Base-by-base conservation (phyloP, 768 basidiomycete species). In the Kwoniella mangroviensis region DNA sequence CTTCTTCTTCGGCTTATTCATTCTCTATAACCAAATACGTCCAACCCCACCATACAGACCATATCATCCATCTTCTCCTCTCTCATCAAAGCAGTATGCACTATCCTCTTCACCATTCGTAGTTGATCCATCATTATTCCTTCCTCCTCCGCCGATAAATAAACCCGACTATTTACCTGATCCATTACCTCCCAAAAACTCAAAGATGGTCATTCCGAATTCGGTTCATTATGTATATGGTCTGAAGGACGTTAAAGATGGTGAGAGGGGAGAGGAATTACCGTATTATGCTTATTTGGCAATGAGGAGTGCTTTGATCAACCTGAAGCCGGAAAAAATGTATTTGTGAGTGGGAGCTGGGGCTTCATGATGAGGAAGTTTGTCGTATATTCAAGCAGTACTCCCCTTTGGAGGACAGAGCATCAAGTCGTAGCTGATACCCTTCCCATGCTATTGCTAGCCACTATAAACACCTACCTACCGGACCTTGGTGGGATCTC, bases 251-350 rank as follows among this genome's bases (percentile, higher is more conserved):
- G 43, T 76, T 1, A 21, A 56, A 7, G 76, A 76, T 0, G 72
- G 69, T 55, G 51, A 65, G 15, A 64, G 62, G 26, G 79, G 73
- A 13, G 81, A 82, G 58, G 78, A 83, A 59, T 73, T 84, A 52
- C 82, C 82, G 11, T 84, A 84, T 69, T 84, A 81, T 73, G 81
- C 82, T 24, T 84, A 84, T 73, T 68, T 84, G 58, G 83, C 83
- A 0, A 78, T 84, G 41, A 57, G 82, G 65, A 82, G 81, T 61
- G 83, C 81, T 45, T 21, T 84, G 22, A 69, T 84, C 22, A 79
- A 81, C 74, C 67, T 84, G 17, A 65, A 74, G 55, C 83, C 83
- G 42, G 78, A 80, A 28, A 75, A 70, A 59, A 79, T 79, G n/a
- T 81, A 82, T 62, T 83, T 84, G 83, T 83, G 71, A 73, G 80